These are phyloP conservation scores for Xylaria longipes DNA, from an alignment of 495 filamentous ascomycete genomes.

Conservation along the genomic window DNA sequence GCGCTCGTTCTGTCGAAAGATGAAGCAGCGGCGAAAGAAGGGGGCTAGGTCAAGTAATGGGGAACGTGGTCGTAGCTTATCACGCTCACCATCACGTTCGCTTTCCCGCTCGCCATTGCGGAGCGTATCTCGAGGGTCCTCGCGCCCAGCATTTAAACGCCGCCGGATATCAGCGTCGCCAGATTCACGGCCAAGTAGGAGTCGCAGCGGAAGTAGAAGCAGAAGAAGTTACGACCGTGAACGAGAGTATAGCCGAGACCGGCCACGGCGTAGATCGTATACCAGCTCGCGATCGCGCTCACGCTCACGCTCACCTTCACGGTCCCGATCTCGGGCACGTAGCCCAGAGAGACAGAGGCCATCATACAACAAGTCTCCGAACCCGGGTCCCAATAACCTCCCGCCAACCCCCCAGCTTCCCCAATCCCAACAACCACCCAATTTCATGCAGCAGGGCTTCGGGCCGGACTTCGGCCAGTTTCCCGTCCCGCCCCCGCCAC, in stretches of 20 bases:
- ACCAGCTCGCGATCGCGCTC: conserved; percentile 47
- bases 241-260: conserved; percentile 57
- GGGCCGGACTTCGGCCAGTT: conserved; percentile 37
- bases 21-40: conserved; percentile 66
- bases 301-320: conserved; percentile 35
- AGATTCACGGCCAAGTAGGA: conserved; percentile 26
- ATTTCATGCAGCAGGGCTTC: conserved; percentile 36
- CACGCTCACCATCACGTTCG: conserved; percentile 45
- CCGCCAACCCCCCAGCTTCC: conserved; percentile 42
- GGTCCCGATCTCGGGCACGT: conserved; percentile 52
- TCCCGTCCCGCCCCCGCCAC: conserved; percentile 50
- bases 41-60: conserved; percentile 29
- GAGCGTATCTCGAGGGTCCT: conserved; percentile 35
- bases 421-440: conserved; percentile 36
- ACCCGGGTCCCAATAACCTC: conserved; percentile 29
- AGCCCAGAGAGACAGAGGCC: conserved; percentile 34
- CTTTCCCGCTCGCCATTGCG: conserved; percentile 42
- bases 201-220: conserved; percentile 37
- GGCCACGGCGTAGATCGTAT: conserved; percentile 45
- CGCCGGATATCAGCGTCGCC: conserved; percentile 39
- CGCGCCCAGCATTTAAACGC: conserved; percentile 42
- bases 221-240: conserved; percentile 46
- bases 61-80: conserved; percentile 31
- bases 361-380: conserved; percentile 35
- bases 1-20: conserved; percentile 77